phyloP scores from a whole-genome alignment of 306 rosid genomes.

The Myrica gale region DNA sequence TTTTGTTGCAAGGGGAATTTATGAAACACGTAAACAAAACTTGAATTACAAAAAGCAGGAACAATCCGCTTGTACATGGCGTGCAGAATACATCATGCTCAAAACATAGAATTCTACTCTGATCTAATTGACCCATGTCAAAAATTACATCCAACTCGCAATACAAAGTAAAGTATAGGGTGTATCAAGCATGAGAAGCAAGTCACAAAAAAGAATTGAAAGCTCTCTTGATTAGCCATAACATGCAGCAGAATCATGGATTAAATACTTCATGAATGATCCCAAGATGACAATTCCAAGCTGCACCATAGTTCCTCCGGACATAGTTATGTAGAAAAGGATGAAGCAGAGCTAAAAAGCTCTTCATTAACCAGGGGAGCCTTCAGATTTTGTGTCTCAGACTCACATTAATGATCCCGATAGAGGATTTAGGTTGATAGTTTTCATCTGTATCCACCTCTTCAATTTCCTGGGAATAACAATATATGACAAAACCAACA shows the following conservation, averaged over 20 bases:
- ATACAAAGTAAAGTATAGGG: neutral
- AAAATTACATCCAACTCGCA: neutral
- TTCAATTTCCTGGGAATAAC: conserved; percentile 58
- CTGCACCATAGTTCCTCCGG: neutral
- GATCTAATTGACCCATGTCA: neutral
- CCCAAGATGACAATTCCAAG: neutral
- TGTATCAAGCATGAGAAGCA: neutral
- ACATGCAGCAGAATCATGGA: neutral
- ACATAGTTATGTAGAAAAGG: neutral
- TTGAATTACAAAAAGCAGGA: neutral
- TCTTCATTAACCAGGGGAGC: neutral
- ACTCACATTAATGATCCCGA: conserved; percentile 61
- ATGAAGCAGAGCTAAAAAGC: neutral
- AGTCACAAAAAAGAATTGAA: neutral
- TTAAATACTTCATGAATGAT: neutral
- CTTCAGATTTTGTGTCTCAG: conserved; percentile 59
- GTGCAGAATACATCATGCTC: neutral
- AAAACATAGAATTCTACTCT: neutral
- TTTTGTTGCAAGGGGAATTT: neutral
- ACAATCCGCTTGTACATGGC: neutral
- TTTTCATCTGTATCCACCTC: conserved; percentile 97
- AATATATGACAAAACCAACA: neutral
- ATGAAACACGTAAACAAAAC: neutral
- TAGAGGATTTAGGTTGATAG: conserved; percentile 69
- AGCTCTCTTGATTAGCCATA: neutral